These are phyloP conservation scores for Pulveroboletus ravenelii DNA, from an alignment of 768 basidiomycete species.

Conservation along the genomic window DNA sequence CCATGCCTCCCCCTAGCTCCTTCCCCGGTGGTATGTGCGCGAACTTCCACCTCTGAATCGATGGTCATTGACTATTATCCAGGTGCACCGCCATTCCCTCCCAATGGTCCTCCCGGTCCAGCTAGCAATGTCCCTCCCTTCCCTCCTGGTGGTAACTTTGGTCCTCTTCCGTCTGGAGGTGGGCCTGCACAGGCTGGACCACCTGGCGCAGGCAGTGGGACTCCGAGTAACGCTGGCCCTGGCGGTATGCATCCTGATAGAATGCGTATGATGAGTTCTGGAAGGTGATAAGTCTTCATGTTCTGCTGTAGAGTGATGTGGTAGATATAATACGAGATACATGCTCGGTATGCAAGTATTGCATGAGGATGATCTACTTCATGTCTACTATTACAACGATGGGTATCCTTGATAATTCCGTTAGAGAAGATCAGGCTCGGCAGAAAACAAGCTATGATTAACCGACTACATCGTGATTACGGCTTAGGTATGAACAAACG, in stretches of 20 bases:
- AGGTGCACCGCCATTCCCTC: slow-evolving; percentile 52
- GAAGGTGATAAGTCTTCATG: slow-evolving; percentile 15
- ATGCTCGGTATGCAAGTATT: background rate
- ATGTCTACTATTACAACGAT: background rate
- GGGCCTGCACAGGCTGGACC: slow-evolving; percentile 42
- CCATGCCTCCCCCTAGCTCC: slow-evolving; percentile 43
- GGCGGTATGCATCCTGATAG: slow-evolving; percentile 84
- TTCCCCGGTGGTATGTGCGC: slow-evolving; percentile 44
- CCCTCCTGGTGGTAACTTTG: slow-evolving; percentile 29
- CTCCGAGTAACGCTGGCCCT: slow-evolving; percentile 41
- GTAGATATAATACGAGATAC: background rate
- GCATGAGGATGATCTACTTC: background rate
- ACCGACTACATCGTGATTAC: too few species aligned
- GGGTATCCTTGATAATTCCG: background rate
- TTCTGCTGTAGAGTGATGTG: background rate
- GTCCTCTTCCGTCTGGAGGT: slow-evolving; percentile 37
- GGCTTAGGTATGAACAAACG: too few species aligned
- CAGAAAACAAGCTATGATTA: too few species aligned
- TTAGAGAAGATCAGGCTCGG: background rate
- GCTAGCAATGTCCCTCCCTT: slow-evolving; percentile 30
- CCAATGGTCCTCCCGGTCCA: slow-evolving; percentile 32
- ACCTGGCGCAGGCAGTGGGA: slow-evolving; percentile 28
- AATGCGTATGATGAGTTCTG: slow-evolving; percentile 65
- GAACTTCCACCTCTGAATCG: background rate
- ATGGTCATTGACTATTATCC: slow-evolving; percentile 3